phyloP scores from a whole-genome alignment of 2,329 filamentous ascomycete species.

The Westerdykella aurantiaca region DNA sequence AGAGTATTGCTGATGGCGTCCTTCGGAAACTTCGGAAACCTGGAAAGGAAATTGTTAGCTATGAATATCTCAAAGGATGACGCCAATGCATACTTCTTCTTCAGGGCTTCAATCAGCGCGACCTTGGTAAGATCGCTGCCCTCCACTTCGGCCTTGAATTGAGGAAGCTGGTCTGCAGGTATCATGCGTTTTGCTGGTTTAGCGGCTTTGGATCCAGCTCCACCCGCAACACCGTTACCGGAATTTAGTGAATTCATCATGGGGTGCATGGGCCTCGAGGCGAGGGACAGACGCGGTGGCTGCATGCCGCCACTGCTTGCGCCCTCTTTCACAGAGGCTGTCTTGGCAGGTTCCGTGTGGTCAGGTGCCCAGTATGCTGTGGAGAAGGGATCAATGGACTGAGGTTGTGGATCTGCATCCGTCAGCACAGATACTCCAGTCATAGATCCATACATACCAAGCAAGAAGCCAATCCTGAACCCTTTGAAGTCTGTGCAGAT shows the following conservation, averaged over 20 bases:
- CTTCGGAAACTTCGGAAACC: constrained; percentile 65
- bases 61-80: not conserved
- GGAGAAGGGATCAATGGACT: constrained; percentile 80
- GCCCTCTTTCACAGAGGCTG: constrained; percentile 11
- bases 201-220: constrained; percentile 25
- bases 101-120: constrained; percentile 68
- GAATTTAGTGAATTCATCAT: constrained; percentile 28
- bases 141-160: constrained; percentile 65
- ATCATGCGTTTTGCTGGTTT: constrained; percentile 46
- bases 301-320: constrained; percentile 29
- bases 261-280: constrained; percentile 34
- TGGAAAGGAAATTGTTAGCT: constrained; percentile 20
- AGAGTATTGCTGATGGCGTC: constrained; percentile 67
- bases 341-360: constrained; percentile 10
- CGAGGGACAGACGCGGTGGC: constrained; percentile 39
- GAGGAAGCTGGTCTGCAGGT: constrained; percentile 54
- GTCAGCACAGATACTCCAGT: constrained; percentile 10
- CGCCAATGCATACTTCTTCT: constrained; percentile 52
- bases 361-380: constrained; percentile 65
- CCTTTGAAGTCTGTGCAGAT: constrained; percentile 49
- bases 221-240: constrained; percentile 10
- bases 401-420: constrained; percentile 37
- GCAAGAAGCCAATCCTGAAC: constrained; percentile 69
- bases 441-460: constrained; percentile 48
- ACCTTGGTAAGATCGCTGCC: constrained; percentile 68